Evolutionary conservation across 495 filamentous ascomycete species (phyloP).

Genomic region (Hypoxylon fuscum): DNA sequence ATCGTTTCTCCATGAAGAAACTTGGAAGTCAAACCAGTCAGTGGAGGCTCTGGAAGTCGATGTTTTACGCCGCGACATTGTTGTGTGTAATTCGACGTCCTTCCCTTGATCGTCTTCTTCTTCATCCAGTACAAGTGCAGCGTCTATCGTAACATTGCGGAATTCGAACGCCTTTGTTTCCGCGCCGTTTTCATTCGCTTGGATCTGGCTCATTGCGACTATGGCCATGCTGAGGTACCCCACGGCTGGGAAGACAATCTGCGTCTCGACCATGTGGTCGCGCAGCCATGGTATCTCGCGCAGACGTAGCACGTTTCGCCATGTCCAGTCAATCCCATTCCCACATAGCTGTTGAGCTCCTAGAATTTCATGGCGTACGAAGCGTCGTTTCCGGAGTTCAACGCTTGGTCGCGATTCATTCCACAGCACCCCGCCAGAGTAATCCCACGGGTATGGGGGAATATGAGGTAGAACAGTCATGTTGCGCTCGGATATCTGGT

Average conservation of each 20-base stretch:
- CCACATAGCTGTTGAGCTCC: slow-evolving; percentile 19
- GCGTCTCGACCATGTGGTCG: slow-evolving; percentile 52
- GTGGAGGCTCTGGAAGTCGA: slow-evolving; percentile 17
- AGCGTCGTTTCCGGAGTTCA: slow-evolving; percentile 45
- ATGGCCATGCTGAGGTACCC: slow-evolving; percentile 61
- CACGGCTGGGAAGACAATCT: slow-evolving; percentile 63
- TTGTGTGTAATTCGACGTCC: slow-evolving; percentile 31
- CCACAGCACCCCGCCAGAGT: slow-evolving; percentile 43
- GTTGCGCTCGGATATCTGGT: not conserved
- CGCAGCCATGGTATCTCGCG: slow-evolving; percentile 53
- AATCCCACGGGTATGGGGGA: slow-evolving; percentile 56
- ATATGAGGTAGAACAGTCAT: slow-evolving; percentile 36
- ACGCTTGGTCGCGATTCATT: slow-evolving; percentile 46
- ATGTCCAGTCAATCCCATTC: slow-evolving; percentile 26
- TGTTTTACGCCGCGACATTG: slow-evolving; percentile 24
- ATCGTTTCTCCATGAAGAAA: slow-evolving; percentile 34
- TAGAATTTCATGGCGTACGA: slow-evolving; percentile 32
- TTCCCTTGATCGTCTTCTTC: slow-evolving; percentile 6
- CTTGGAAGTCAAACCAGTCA: slow-evolving; percentile 39
- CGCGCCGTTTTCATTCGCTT: too few relatives aligned
- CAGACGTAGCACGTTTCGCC: slow-evolving; percentile 33
- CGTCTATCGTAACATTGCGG: slow-evolving; percentile 16
- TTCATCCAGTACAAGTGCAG: slow-evolving; percentile 7
- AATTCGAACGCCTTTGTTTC: too few relatives aligned
- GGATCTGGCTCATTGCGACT: slow-evolving; percentile 55